These are phyloP conservation scores for Sclerotinia glacialis DNA, from an alignment of 2,329 filamentous ascomycete genomes.

Conservation along the genomic window DNA sequence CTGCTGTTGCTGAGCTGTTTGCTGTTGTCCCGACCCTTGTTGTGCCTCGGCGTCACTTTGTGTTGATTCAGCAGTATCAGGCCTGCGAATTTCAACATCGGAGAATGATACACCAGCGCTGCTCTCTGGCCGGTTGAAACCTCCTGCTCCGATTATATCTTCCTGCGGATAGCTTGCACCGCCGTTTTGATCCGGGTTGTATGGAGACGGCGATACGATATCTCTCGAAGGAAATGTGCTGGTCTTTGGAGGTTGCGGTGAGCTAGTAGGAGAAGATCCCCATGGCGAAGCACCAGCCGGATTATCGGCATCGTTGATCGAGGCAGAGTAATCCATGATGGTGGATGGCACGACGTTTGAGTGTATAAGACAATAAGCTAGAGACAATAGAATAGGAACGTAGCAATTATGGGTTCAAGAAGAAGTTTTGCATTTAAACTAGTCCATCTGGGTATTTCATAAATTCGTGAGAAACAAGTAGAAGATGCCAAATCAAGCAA, in stretches of 20 bases:
- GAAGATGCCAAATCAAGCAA: conserved; percentile 3
- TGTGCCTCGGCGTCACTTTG: conserved; percentile 32
- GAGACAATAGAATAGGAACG: conserved; percentile 12
- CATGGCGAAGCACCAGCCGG: conserved; percentile 60
- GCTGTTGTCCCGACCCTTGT: conserved; percentile 38
- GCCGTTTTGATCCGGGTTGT: conserved; percentile 28
- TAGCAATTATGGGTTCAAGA: conserved; percentile 18
- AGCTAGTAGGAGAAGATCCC: conserved; percentile 43
- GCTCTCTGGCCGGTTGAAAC: conserved; percentile 34
- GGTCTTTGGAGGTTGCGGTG: conserved; percentile 36
- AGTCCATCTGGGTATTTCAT: conserved; percentile 15
- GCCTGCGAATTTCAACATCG: conserved; percentile 34
- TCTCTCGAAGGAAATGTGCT: conserved; percentile 34
- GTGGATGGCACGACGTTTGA: conserved; percentile 16
- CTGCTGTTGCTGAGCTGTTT: conserved; percentile 27
- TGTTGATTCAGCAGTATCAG: conserved; percentile 36
- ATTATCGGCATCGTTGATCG: conserved; percentile 56
- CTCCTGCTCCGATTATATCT: conserved; percentile 31
- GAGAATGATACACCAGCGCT: conserved; percentile 33
- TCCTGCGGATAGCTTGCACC: conserved; percentile 34
- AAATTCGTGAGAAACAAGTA: conserved; percentile 15
- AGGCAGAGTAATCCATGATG: conserved; percentile 64
- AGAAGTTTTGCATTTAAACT: background rate
- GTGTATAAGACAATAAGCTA: conserved; percentile 22
- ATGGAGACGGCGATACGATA: conserved; percentile 34